A percentile compares a stretch with the other conserved stretches of the same genome.
Evolutionary conservation across 805 yeast genomes (phyloP).

Genomic region (Komagataella pseudopastoris): DNA sequence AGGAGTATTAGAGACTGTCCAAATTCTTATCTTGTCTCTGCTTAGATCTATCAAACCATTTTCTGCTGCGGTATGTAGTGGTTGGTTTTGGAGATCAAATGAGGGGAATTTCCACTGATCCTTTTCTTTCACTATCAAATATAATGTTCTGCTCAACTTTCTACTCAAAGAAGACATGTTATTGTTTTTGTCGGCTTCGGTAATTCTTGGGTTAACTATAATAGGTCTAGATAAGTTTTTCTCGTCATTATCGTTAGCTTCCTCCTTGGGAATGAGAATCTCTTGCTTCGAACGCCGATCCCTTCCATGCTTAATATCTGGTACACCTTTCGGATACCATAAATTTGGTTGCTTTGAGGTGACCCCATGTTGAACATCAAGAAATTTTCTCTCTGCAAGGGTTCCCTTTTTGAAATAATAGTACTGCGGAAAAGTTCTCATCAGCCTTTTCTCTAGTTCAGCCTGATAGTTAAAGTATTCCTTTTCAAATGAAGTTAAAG

Average conservation of each 20-base stretch:
- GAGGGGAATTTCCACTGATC: conserved; percentile 72
- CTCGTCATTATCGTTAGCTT: conserved; percentile 17
- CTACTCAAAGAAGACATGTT: conserved; percentile 68
- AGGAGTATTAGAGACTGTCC: conserved; percentile 87
- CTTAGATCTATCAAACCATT: conserved; percentile 59
- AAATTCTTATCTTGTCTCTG: conserved; percentile 66
- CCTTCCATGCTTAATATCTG: conserved; percentile 78
- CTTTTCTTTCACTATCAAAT: conserved; percentile 43
- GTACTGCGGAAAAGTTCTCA: conserved; percentile 97
- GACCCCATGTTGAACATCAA: conserved; percentile 66
- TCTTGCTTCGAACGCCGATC: conserved; percentile 78
- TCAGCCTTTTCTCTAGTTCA: conserved; percentile 75
- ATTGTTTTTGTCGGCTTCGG: conserved; percentile 58
- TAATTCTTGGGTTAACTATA: conserved; percentile 52
- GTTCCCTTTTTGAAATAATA: conserved; percentile 87
- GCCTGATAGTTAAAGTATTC: conserved; percentile 74
- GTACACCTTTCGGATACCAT: conserved; percentile 71
- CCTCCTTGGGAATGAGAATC: conserved; percentile 59
- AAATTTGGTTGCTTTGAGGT: conserved; percentile 59
- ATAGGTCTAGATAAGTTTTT: conserved; percentile 60
- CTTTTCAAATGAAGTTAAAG: conserved; percentile 54
- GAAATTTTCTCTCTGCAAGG: conserved; percentile 68
- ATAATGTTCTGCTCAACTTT: conserved; percentile 64
- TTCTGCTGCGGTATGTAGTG: conserved; percentile 66
- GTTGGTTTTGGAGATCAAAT: conserved; percentile 33